phyloP scores from a whole-genome alignment of 225 moss, liverwort and hornwort species.

The Antitrichia curtipendula region DNA sequence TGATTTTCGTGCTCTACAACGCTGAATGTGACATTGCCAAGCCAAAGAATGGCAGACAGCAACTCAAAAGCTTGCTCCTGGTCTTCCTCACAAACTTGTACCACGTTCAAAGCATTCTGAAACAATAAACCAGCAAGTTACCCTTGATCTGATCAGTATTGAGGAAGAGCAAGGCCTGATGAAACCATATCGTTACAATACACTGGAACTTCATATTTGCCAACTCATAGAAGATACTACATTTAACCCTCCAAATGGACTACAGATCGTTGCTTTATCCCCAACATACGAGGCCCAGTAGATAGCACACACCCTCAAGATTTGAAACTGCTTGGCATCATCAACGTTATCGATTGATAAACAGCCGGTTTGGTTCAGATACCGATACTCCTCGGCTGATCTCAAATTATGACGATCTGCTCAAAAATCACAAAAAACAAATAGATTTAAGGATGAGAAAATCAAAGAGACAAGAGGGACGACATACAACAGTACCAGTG shows the following conservation, averaged over 20 bases:
- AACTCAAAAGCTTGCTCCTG: conserved; percentile 84
- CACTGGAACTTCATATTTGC: neutral
- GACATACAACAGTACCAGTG: neutral
- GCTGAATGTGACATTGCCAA: conserved; percentile 76
- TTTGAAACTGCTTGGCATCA: conserved; percentile 54
- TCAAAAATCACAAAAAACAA: neutral
- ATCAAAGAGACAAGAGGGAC: neutral
- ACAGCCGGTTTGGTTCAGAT: conserved; percentile 84
- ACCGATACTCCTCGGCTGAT: conserved; percentile 66
- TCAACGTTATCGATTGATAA: conserved; percentile 70
- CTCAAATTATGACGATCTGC: conserved; percentile 66
- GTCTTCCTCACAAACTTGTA: conserved; percentile 79
- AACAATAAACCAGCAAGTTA: neutral
- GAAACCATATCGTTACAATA: neutral
- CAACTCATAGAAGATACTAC: neutral
- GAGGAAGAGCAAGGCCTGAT: neutral
- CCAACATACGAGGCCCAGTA: neutral
- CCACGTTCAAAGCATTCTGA: conserved; percentile 92
- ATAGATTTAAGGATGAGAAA: neutral
- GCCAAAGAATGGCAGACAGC: conserved; percentile 84
- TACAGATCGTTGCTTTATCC: neutral
- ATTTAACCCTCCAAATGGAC: neutral
- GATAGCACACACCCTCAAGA: conserved; percentile 49
- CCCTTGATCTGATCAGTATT: neutral
- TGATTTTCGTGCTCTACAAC: conserved; percentile 71